Evolutionary conservation across 768 basidiomycete genomes (phyloP), one percentile per base, ranked within the genome.

Genomic region (Kwoniella sp.): DNA sequence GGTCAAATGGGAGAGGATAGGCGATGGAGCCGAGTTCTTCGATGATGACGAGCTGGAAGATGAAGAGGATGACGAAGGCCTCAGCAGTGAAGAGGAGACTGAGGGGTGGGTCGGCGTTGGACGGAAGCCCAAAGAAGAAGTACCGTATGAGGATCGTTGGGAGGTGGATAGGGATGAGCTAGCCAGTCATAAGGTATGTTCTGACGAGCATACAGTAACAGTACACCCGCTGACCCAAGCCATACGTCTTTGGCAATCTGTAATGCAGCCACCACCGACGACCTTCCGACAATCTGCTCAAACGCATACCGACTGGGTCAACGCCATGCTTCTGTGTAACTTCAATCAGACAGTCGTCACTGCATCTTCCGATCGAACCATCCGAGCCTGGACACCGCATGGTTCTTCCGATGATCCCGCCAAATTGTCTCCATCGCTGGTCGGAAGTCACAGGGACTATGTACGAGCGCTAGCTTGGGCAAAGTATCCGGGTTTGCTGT

Each of bases 371-470:
- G 95, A 98, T 76, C 93, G 94, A 20, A 92, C 93, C 13, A 84
- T 99, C 71, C 90, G 93, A 75, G 87, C 92, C 0, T 98, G 96
- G 95, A 88, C 85, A 58, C 95, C 95, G 0, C 93, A 97, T 76
- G 83, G 86, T 0, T 69, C 82, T 13, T 75, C 83, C 20, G 82
- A 85, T 8, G 81, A 85, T 4, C 68, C 67, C 47, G 52, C 65
- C 8, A 55, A 55, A 31, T 26, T 59, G 4, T 87, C 89, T 55
- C 91, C 93, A 1, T 82, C 84, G 1, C 59, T 75, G 25, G 69
- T 75, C 9, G 74, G 74, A 13, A 70, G 71, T 37, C 80, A 81
- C 58, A 59, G 76, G 22, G 81, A 82, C 63, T 82, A 80, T 61
- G 81, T 79, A 7, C 62, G 72, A 55, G 66, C 65, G 0, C 68